phyloP scores from a whole-genome alignment of 2,329 filamentous ascomycete genomes.

The Aspergillus sp. region DNA sequence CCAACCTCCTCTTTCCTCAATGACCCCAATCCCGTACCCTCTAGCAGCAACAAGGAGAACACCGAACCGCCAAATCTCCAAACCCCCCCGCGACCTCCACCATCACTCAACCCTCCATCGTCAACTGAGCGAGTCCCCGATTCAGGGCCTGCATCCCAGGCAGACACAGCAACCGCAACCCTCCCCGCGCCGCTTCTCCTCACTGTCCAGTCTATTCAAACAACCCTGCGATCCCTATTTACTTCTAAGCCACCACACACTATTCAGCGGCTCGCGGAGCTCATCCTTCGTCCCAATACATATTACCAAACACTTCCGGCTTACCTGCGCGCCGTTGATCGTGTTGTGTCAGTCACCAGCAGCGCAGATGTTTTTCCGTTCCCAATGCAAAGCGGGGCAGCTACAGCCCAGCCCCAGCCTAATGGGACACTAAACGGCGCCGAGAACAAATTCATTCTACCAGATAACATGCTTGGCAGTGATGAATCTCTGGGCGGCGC shows the following conservation, averaged over 20 bases:
- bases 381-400: constrained; percentile 35
- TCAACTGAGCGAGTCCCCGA: constrained; percentile 44
- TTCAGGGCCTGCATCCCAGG: constrained; percentile 44
- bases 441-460: constrained; percentile 36
- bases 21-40: constrained; percentile 27
- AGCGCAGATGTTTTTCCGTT: constrained; percentile 79
- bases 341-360: constrained; percentile 87
- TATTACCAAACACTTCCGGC: constrained; percentile 81
- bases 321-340: constrained; percentile 87
- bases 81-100: constrained; percentile 34
- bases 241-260: constrained; percentile 79
- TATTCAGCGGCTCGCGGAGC: constrained; percentile 85
- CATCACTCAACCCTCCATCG: constrained; percentile 35
- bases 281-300: constrained; percentile 70
- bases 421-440: constrained; percentile 58
- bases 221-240: constrained; percentile 67
- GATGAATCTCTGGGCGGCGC: constrained; percentile 90
- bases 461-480: constrained; percentile 60
- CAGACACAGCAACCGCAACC: constrained; percentile 44
- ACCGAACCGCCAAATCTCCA: constrained; percentile 31
- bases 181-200: constrained; percentile 65
- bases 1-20: constrained; percentile 25
- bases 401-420: constrained; percentile 23
- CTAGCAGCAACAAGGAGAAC: constrained; percentile 43
- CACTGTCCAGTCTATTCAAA: constrained; percentile 61